Evolutionary conservation across 768 basidiomycete genomes (phyloP), one percentile per base, ranked within the genome.

Genomic region (Kockovaella imperatae): DNA sequence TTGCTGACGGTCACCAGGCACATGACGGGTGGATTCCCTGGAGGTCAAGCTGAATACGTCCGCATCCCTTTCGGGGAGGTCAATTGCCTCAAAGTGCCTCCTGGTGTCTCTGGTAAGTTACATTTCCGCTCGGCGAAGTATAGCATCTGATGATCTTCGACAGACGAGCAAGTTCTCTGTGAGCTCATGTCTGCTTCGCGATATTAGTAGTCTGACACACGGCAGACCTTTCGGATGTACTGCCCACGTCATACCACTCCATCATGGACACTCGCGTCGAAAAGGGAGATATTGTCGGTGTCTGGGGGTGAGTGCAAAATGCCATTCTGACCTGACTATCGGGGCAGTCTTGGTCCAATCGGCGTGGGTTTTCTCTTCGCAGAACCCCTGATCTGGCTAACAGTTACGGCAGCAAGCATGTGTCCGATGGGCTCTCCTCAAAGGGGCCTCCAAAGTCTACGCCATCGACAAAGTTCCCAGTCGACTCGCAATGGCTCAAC

Each of bases 1-100:
- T 21, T 38, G 36, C n/a, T 8, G 14, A 4, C 26, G 7, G 40
- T 11, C 29, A 6, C 17, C 7, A 45, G 29, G 17, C 17, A 42
- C 39, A 46, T 45, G 42, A 51, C 60, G 32, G 60, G 67, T 4
- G 83, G 84, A 10, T 83, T 80, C 67, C 76, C 84, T 4, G 84
- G 80, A 17, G 84, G 83, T 0, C 84, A 86, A 62, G 81, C 84
- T 0, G 84, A 86, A 65, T 85, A 81, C 57, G 80, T 82, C 3
- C 76, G 82, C 26, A 80, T 86, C 1, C 61, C 59, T 1, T 63
- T 64, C 59, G 86, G 81, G 31, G 77, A 83, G 39, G 79, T 82
- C 35, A 87, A 86, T 69, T 75, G 82, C 29, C 75, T 86, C 23
- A 80, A 79, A 23, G 76, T 87, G 2, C 84, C 85, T 1, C 78